phyloP scores from a whole-genome alignment of 352 stramenopile genomes.

The Aphanomyces astaci region DNA sequence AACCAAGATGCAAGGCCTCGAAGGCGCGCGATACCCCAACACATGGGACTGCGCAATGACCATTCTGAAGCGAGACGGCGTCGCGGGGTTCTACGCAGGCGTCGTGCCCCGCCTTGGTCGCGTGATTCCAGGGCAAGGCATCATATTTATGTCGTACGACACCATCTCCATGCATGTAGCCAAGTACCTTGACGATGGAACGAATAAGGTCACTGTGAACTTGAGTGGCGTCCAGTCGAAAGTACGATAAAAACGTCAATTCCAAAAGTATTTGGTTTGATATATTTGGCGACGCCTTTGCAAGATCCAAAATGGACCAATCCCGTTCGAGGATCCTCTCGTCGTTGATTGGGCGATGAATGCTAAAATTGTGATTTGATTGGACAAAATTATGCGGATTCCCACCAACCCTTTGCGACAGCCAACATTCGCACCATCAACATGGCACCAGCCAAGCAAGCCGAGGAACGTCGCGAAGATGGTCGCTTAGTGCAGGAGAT shows the following conservation, averaged over 20 bases:
- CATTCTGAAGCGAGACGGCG: constrained; percentile 83
- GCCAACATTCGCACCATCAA: neutral
- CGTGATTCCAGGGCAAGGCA: constrained; percentile 94
- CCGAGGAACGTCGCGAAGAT: constrained; percentile 36
- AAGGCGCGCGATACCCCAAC: constrained; percentile 59
- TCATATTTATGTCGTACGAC: constrained; percentile 96
- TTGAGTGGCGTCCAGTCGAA: neutral
- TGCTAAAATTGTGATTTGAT: neutral
- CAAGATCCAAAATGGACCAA: neutral
- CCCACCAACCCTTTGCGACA: neutral
- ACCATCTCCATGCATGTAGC: constrained; percentile 56
- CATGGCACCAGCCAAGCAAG: neutral
- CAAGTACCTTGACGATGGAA: constrained; percentile 38
- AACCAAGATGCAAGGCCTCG: constrained; percentile 73
- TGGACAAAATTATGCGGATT: neutral
- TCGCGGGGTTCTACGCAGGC: constrained; percentile 88
- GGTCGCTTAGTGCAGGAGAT: constrained; percentile 68
- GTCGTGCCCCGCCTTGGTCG: constrained; percentile 87
- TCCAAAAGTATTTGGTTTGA: too few species aligned
- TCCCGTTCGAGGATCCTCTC: neutral
- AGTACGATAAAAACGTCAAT: neutral
- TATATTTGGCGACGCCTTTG: neutral
- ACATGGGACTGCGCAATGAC: constrained; percentile 89
- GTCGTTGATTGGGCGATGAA: neutral
- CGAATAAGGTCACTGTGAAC: neutral